Evolutionary conservation across 768 basidiomycete genomes (phyloP), one percentile per base, ranked within the genome.

Genomic region (Pluteus cervinus): DNA sequence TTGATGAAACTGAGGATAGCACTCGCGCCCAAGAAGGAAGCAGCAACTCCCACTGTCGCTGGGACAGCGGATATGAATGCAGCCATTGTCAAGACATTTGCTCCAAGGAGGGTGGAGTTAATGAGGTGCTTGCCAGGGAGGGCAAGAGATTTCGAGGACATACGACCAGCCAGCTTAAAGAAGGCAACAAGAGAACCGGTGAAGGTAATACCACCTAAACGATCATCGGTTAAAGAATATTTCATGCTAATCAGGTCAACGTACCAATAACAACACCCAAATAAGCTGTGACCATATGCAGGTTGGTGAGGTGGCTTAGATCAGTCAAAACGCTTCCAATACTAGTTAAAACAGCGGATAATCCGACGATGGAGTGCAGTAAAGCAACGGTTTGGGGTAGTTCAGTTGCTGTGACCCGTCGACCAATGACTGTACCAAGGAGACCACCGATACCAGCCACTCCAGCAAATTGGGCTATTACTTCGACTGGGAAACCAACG

Each of bases 171-270:
- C 24, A 92, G 69, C 55, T 92, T 92, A 31, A 92, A 59, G 71
- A 89, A 92, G 4, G 89, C 89, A 11, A 92, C 84, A 29, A 92
- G 77, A 1, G 88, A 90, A 18, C 88, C 88, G 3, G 89, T 91
- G 52, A 92, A 92, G 0, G 89, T 91, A 36, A 92, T 69, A 41
- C 89, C 89, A 61, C 81, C 76, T 73, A 40, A 37, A 30, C 33
- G 42, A 15, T 38, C 41, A 22, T 47, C 17, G 40, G 24, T 41
- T 26, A 33, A 25, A 21, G 23, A 23, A 33, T 8, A 17, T 15
- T 31, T 15, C 11, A 31, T 24, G 9, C 14, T n/a, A 26, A 40
- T 16, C 22, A 17, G 18, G 6, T 31, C 24, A 10, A n/a, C 58
- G n/a, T 38, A 75, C 84, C 87, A 53, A 91, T 88, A 37, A 88